These are phyloP conservation scores for Chenopodium suecicum DNA, from an alignment of 148 eudicot species.

Conservation along the genomic window DNA sequence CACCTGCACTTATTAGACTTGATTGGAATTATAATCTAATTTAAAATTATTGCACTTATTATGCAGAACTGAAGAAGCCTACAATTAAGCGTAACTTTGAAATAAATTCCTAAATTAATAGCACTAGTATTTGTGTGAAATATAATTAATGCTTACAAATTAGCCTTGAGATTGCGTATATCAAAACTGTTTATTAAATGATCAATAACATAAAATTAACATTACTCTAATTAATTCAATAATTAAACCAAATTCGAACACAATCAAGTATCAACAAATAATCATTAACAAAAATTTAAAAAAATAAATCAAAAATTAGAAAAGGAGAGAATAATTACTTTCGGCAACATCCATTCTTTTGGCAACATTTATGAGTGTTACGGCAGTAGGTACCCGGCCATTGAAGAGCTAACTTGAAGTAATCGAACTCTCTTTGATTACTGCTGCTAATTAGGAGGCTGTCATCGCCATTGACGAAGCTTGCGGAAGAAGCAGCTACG, in stretches of 20 bases:
- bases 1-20: too few species aligned
- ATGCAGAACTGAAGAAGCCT: too few species aligned
- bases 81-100: too few species aligned
- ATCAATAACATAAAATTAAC: too few species aligned
- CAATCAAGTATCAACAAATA: not conserved
- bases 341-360: slow-evolving; percentile 73
- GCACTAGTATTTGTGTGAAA: too few species aligned
- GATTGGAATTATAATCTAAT: too few species aligned
- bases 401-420: slow-evolving; percentile 68
- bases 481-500: slow-evolving; percentile 9
- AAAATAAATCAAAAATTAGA: too few species aligned
- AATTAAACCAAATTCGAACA: not conserved
- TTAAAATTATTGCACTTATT: too few species aligned
- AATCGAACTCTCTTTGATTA: slow-evolving; percentile 78
- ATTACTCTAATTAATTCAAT: not conserved
- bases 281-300: not conserved
- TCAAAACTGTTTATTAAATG: too few species aligned
- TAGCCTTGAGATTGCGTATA: too few species aligned
- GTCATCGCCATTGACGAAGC: slow-evolving; percentile 14
- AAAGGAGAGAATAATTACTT: slow-evolving; percentile 32
- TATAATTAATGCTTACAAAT: too few species aligned
- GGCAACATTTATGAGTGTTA: slow-evolving; percentile 55
- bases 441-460: not conserved
- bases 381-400: slow-evolving; percentile 88
- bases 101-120: too few species aligned